phyloP scores from a whole-genome alignment of 129 eudicot species.

The Chrysanthemum makinoi region DNA sequence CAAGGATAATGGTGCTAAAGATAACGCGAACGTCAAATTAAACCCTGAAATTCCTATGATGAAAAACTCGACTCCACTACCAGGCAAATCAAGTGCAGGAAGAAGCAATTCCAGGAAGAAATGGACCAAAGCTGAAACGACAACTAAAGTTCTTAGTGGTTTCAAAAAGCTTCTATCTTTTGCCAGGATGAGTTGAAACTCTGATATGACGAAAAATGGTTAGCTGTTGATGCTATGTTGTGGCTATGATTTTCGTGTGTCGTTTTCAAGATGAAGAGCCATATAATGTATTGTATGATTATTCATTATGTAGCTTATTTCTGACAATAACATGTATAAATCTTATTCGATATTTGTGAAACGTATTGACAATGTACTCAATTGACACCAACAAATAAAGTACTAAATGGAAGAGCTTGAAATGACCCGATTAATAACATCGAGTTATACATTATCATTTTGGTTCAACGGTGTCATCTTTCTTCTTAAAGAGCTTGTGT shows the following conservation, averaged over 20 bases:
- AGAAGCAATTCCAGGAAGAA: constrained; percentile 51
- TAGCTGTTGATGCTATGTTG: neutral
- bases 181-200: constrained; percentile 48
- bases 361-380: neutral
- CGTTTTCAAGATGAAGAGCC: neutral
- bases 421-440: too few relatives aligned
- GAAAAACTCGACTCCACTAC: constrained; percentile 43
- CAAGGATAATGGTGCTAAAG: constrained; percentile 27
- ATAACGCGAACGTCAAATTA: constrained; percentile 24
- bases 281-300: neutral
- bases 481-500: constrained; percentile 72
- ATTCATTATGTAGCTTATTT: neutral
- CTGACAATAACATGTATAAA: neutral
- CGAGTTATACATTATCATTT: constrained; percentile 11
- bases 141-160: constrained; percentile 56
- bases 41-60: constrained; percentile 34
- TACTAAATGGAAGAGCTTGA: too few relatives aligned
- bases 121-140: constrained; percentile 51
- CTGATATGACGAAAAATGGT: neutral
- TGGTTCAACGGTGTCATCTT: constrained; percentile 24
- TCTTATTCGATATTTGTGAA: neutral
- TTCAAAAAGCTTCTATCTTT: constrained; percentile 72
- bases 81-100: constrained; percentile 35
- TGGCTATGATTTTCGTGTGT: neutral
- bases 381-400: constrained; percentile 5